phyloP scores from a whole-genome alignment of 176 grass and related monocot genomes.

The Pontederia paniculata region DNA sequence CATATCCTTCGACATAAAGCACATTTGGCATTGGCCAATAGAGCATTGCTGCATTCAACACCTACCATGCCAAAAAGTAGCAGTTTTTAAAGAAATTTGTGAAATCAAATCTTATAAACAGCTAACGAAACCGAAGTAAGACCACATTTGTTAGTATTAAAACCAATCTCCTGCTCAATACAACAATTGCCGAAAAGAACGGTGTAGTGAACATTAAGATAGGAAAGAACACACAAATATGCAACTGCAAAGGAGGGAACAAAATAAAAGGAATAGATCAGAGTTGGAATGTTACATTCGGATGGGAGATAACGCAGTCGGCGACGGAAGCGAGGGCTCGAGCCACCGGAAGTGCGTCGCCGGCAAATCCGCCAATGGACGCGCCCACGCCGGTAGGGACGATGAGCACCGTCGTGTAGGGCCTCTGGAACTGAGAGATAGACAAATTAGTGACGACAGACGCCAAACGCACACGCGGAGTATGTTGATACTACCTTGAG shows the following conservation, averaged over 20 bases:
- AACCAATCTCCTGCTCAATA: no score
- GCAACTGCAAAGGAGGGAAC: neutral
- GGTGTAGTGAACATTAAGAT: no score
- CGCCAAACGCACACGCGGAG: no score
- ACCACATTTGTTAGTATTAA: neutral
- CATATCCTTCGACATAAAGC: constrained; percentile 86
- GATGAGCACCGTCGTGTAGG: constrained; percentile 81
- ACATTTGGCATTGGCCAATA: constrained; percentile 81
- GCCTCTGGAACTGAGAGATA: constrained; percentile 32
- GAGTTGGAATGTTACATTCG: constrained; percentile 38
- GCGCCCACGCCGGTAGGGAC: constrained; percentile 81
- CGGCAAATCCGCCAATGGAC: constrained; percentile 69
- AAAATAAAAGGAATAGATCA: neutral
- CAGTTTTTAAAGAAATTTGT: neutral
- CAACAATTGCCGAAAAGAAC: no score
- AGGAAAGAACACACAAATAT: neutral
- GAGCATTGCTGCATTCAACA: constrained; percentile 84
- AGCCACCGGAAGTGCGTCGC: constrained; percentile 77
- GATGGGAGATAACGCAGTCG: constrained; percentile 86
- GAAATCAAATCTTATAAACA: neutral
- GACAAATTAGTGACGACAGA: neutral
- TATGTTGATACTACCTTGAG: no score
- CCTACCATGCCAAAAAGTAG: constrained; percentile 23
- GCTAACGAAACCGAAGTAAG: neutral
- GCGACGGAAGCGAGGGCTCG: constrained; percentile 45